Conservation (phyloP, 768 basidiomycete species). For the Stropharia rugosoannulata region DNA sequence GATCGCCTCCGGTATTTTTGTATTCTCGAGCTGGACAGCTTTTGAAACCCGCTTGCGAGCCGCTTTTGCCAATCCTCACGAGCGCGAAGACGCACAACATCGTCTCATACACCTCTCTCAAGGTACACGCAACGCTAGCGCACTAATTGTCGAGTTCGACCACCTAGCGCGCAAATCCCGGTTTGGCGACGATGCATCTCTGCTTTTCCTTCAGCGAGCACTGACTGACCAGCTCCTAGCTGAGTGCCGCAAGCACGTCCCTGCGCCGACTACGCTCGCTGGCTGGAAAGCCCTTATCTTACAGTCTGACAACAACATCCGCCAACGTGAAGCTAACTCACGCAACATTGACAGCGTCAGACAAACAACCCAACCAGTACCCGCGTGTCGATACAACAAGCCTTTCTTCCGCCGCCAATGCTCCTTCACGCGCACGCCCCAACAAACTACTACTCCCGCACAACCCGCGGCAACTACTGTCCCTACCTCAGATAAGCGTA, state of each 20-base stretch:
- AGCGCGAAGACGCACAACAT: background rate
- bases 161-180: background rate
- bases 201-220: background rate
- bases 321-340: too few species aligned
- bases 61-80: background rate
- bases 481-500: too few species aligned
- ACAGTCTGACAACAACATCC: background rate
- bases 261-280: background rate
- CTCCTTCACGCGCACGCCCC: too few species aligned
- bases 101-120: background rate
- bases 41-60: background rate
- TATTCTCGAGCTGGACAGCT: background rate
- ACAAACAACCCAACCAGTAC: too few species aligned
- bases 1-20: background rate
- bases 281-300: background rate
- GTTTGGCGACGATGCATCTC: background rate
- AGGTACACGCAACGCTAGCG: background rate
- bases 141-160: background rate
- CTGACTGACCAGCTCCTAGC: background rate
- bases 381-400: too few species aligned
- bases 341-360: too few species aligned
- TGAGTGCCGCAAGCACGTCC: background rate
- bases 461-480: too few species aligned
- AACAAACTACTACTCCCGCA: too few species aligned
- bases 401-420: too few species aligned